Evolutionary conservation across 495 filamentous ascomycete genomes (phyloP), one percentile per base, ranked within the genome.

Genomic region (Podospora fimiseda): DNA sequence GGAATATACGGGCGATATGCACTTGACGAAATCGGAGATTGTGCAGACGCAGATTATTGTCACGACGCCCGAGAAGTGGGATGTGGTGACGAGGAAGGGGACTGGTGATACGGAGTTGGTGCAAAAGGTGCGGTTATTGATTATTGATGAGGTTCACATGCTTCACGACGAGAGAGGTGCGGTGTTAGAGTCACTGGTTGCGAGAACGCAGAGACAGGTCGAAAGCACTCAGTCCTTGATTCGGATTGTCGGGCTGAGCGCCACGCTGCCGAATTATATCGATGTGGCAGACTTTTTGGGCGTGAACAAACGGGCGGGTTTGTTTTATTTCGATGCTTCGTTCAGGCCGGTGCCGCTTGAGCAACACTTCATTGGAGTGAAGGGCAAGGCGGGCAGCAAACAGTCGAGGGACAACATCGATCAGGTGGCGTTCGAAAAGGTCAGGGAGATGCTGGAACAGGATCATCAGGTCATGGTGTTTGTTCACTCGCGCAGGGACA

Each of bases 71-170:
- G 93, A 99, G 67, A 99, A 99, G 74, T 99, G 93, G 93, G 93
- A 99, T 70, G 92, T 97, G 11, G 87, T 97, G 27, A 99, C 93
- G 9, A 78, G 93, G 40, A 99, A 97, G 68, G 92, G 93, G 43
- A 96, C 89, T 1, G 93, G 93, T 2, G 93, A 99, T 63, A 97
- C 94, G 5, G 94, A 96, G 63, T 79, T 99, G 9, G 93, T 97
- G 2, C 93, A 97, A 60, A 98, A 99, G 61, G 93, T 99, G 9
- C 82, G 93, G 15, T 73, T 99, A 23, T 79, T 99, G 46, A 97
- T 99, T 57, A 96, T 99, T 62, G 93, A 99, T 68, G 93, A 99
- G 70, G 93, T 99, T 2, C 93, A 99, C 60, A 99, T 99, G 93
- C 84, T 99, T 58, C 93, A 99, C 62, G 93, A 99, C 64, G 93